These are phyloP conservation scores for Galerina sulciceps DNA, from an alignment of 768 basidiomycete species.

Conservation along the genomic window DNA sequence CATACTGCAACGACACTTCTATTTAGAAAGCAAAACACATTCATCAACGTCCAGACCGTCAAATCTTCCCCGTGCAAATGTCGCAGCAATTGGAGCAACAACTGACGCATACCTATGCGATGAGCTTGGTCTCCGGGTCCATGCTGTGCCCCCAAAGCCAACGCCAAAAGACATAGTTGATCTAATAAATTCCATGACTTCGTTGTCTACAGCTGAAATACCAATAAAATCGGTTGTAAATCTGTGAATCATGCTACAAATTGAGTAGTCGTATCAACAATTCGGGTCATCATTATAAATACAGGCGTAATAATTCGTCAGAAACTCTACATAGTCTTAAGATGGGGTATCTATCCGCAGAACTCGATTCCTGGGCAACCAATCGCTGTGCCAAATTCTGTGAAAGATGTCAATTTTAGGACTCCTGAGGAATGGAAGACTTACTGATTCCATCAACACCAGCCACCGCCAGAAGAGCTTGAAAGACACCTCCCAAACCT, in stretches of 20 bases:
- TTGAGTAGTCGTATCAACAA: too few species aligned
- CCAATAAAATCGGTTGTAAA: too few species aligned
- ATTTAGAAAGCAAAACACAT: constrained; percentile 21
- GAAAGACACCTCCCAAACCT: constrained; percentile 64
- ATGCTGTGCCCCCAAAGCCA: constrained; percentile 60
- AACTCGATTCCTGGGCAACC: constrained; percentile 57
- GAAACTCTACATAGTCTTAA: too few species aligned
- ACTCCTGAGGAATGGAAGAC: constrained; percentile 14
- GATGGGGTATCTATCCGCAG: constrained; percentile 37
- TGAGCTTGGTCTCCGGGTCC: constrained; percentile 49
- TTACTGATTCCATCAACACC: constrained; percentile 54
- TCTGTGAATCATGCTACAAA: too few species aligned
- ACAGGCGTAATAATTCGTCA: too few species aligned
- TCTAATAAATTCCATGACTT: constrained; percentile 6
- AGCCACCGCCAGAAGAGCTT: constrained; percentile 55
- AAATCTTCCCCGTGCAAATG: constrained; percentile 22
- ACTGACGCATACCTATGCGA: constrained; percentile 57
- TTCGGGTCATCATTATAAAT: too few species aligned
- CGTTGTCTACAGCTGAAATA: too few species aligned
- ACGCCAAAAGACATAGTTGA: constrained; percentile 53
- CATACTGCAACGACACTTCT: constrained; percentile 48
- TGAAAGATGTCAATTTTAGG: background rate
- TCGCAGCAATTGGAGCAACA: constrained; percentile 75
- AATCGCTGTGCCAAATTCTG: constrained; percentile 52
- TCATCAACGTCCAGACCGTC: background rate